phyloP scores from a whole-genome alignment of 495 filamentous ascomycete species.

The Aspergillus nidulans region DNA sequence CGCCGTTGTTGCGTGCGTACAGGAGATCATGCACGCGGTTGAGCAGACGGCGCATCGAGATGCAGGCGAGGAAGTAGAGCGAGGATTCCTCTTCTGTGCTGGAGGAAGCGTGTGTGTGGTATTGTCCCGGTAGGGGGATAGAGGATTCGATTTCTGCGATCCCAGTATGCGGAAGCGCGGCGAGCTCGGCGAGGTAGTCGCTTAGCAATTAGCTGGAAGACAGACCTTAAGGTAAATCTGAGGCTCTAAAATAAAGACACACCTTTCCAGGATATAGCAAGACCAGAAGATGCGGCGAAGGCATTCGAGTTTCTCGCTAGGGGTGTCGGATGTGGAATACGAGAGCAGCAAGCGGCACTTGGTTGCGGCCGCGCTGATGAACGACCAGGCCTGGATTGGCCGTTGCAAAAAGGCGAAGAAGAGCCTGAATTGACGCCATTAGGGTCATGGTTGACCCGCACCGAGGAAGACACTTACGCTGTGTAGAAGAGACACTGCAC shows the following conservation, averaged over 20 bases:
- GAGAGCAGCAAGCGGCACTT: slow-evolving; percentile 10
- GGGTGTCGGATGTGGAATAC: not conserved
- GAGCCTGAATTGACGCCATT: not conserved
- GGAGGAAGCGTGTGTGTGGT: slow-evolving; percentile 13
- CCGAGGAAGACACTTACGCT: not conserved
- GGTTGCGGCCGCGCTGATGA: slow-evolving; percentile 8
- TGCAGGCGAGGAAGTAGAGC: slow-evolving; percentile 11
- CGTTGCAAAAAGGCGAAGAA: slow-evolving; percentile 10
- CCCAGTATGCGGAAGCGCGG: slow-evolving; percentile 38
- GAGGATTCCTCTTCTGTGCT: slow-evolving; percentile 6
- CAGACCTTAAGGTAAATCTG: too few species aligned
- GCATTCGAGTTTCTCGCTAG: slow-evolving; percentile 32
- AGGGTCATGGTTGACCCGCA: not conserved
- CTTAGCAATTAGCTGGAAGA: not conserved
- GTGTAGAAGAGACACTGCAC: slow-evolving; percentile 10
- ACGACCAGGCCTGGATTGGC: slow-evolving; percentile 7
- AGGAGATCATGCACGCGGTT: slow-evolving; percentile 13
- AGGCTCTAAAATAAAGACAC: too few species aligned
- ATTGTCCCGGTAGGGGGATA: slow-evolving; percentile 33
- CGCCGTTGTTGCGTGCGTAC: slow-evolving; percentile 10
- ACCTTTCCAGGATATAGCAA: slow-evolving; percentile 44
- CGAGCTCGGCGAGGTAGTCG: slow-evolving; percentile 31
- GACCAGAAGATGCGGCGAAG: slow-evolving; percentile 46
- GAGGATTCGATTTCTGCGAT: slow-evolving; percentile 42
- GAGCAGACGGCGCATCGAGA: slow-evolving; percentile 11